Percentiles rank a stretch among this genome's conserved stretches.
Evolutionary conservation across 495 filamentous ascomycete genomes (phyloP).

Genomic region (Pyrenopolyporus hunteri): DNA sequence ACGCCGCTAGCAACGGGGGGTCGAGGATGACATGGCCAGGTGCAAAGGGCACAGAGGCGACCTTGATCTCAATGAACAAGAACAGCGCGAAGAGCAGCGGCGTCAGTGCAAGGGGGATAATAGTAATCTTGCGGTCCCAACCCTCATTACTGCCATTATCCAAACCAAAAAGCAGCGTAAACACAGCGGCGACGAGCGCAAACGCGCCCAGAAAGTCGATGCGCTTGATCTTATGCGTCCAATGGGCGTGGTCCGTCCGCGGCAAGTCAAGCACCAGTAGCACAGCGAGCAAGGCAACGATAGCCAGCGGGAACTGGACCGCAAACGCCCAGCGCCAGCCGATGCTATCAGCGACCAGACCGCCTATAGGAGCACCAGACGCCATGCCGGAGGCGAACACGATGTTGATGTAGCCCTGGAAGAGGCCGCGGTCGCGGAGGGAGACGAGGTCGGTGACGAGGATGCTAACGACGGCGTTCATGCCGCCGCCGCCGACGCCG

Average conservation of each 20-base stretch:
- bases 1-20: constrained; percentile 69
- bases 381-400: constrained; percentile 74
- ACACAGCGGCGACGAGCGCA: constrained; percentile 72
- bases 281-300: constrained; percentile 70
- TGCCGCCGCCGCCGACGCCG: constrained; percentile 83
- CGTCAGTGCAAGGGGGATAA: constrained; percentile 63
- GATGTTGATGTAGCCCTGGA: constrained; percentile 85
- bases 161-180: constrained; percentile 73
- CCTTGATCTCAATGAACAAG: constrained; percentile 69
- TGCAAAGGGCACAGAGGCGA: constrained; percentile 80
- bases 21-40: constrained; percentile 79
- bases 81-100: constrained; percentile 70
- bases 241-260: constrained; percentile 52
- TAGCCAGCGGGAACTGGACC: constrained; percentile 70
- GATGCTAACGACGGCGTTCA: constrained; percentile 81
- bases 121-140: constrained; percentile 66
- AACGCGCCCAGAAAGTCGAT: constrained; percentile 82
- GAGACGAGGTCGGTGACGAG: constrained; percentile 79
- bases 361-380: constrained; percentile 77
- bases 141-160: constrained; percentile 79
- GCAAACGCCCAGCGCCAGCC: constrained; percentile 88
- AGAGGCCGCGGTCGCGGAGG: constrained; percentile 76
- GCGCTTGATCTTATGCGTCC: constrained; percentile 61
- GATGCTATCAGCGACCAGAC: constrained; percentile 73
- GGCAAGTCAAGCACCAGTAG: constrained; percentile 68